Evolutionary conservation across 1,284 basidiomycete species (phyloP).

Genomic region (Cryptococcus sp.): DNA sequence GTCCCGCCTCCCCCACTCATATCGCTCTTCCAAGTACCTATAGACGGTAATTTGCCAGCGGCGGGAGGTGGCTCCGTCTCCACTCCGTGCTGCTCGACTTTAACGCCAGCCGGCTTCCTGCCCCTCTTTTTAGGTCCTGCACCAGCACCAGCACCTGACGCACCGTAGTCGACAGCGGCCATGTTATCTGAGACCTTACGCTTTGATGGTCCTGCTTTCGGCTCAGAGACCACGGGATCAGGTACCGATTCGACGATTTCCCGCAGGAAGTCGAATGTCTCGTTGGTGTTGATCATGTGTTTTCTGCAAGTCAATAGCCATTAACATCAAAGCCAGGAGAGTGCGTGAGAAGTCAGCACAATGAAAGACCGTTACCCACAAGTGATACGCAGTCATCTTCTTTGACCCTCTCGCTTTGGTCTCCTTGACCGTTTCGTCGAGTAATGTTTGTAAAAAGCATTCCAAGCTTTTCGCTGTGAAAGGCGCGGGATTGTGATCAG

Average conservation of each 20-base stretch:
- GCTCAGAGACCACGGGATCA: constrained; percentile 63
- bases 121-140: neutral
- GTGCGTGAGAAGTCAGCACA: neutral
- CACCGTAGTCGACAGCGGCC: too few relatives aligned
- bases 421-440: constrained; percentile 81
- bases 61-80: constrained; percentile 48
- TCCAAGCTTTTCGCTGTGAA: constrained; percentile 91
- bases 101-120: neutral
- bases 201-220: constrained; percentile 12
- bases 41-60: constrained; percentile 28
- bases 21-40: constrained; percentile 58
- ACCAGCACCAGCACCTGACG: neutral
- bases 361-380: constrained; percentile 61
- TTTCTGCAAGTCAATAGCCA: constrained; percentile 64
- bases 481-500: constrained; percentile 5
- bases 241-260: constrained; percentile 89
- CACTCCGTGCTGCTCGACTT: neutral
- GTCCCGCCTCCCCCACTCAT: constrained; percentile 55
- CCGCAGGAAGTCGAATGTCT: constrained; percentile 92
- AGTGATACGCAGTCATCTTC: constrained; percentile 90
- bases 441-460: constrained; percentile 84
- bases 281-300: constrained; percentile 83
- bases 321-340: neutral
- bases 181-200: constrained; percentile 16
- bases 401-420: constrained; percentile 77